These are phyloP conservation scores for Aspergillus costaricaensis DNA, from an alignment of 2,329 filamentous ascomycete genomes.

Conservation along the genomic window DNA sequence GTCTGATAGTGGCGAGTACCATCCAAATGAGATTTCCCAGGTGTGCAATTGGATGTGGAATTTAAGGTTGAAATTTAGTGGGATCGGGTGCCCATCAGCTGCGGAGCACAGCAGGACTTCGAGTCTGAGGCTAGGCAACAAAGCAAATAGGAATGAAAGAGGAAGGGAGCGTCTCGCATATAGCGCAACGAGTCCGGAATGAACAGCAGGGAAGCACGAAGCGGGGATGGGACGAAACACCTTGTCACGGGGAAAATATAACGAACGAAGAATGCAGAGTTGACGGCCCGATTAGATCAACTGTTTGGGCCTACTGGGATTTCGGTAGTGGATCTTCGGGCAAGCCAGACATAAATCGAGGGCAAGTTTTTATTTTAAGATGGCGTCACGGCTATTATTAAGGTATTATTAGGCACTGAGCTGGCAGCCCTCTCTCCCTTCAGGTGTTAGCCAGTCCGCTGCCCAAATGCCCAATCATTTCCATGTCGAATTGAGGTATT, in stretches of 20 bases:
- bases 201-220: background rate
- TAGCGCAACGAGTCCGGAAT: background rate
- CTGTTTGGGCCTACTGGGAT: conserved; percentile 12
- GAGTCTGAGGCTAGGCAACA: background rate
- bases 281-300: conserved; percentile 14
- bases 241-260: background rate
- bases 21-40: background rate
- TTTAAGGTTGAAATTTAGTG: background rate
- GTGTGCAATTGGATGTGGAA: background rate
- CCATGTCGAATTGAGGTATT: background rate
- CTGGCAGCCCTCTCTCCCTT: conserved; percentile 2
- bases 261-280: conserved; percentile 8
- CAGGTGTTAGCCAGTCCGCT: conserved; percentile 17
- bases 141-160: background rate
- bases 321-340: conserved; percentile 18
- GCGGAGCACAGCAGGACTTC: background rate
- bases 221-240: background rate
- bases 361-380: background rate
- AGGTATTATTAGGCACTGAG: conserved; percentile 12
- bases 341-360: conserved; percentile 12
- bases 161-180: background rate
- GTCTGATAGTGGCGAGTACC: background rate
- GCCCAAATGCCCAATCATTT: conserved; percentile 28
- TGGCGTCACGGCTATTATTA: conserved; percentile 5
- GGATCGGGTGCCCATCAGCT: background rate